Evolutionary conservation across 1,139 yeast species (phyloP).

Genomic region (Lodderomyces theae): DNA sequence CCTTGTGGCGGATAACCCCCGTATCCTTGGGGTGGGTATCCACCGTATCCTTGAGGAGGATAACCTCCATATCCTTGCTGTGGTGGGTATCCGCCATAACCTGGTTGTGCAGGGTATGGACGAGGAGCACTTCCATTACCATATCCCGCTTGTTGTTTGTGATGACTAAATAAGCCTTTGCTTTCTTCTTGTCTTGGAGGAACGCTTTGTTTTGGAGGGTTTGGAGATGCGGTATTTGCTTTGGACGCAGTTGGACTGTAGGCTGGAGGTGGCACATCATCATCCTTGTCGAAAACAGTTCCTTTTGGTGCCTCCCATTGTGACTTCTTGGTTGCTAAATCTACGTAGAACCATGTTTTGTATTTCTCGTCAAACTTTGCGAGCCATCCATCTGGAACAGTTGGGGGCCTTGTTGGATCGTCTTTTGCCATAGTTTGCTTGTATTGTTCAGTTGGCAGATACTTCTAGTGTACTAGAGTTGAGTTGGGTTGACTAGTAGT

Average conservation of each 20-base stretch:
- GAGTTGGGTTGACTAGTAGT: too few species aligned
- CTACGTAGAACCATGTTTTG: conserved; percentile 74
- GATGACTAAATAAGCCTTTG: conserved; percentile 3
- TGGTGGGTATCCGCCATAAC: conserved; percentile 12
- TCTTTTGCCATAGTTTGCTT: conserved; percentile 12
- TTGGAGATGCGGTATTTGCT: conserved; percentile 5
- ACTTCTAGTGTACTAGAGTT: too few species aligned
- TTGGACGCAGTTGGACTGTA: conserved; percentile 26
- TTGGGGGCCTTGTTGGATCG: conserved; percentile 43
- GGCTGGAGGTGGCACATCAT: conserved; percentile 33
- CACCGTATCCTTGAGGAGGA: conserved; percentile 22
- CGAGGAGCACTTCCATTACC: neutral
- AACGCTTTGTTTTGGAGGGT: conserved; percentile 11
- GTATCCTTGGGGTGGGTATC: conserved; percentile 20
- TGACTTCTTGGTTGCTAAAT: conserved; percentile 67
- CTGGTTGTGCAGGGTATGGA: conserved; percentile 12
- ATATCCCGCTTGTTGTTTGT: conserved; percentile 8
- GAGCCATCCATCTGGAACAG: conserved; percentile 78
- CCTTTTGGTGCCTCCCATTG: conserved; percentile 90
- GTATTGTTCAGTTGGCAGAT: too few species aligned
- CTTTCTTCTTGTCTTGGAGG: neutral
- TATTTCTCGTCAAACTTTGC: conserved; percentile 84
- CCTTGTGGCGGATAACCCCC: conserved; percentile 23
- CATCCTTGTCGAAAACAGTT: conserved; percentile 35
- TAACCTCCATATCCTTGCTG: conserved; percentile 18